These are phyloP conservation scores for Pseudocercospora eumusae DNA, from an alignment of 2,329 filamentous ascomycete genomes.

Conservation along the genomic window DNA sequence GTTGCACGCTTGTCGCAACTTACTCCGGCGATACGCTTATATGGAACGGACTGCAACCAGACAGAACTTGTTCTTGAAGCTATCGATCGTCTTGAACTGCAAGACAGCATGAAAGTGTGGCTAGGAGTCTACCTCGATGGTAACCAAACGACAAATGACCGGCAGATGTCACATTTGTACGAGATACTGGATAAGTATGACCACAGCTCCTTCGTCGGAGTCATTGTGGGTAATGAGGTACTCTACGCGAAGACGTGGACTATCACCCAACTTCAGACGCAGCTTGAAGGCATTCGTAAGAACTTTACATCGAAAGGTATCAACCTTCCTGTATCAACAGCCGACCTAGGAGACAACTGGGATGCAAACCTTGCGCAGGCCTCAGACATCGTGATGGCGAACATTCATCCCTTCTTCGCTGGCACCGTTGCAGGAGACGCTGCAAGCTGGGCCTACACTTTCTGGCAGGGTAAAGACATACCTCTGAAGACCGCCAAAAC, in stretches of 20 bases:
- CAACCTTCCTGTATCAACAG: constrained; percentile 77
- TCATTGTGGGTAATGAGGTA: constrained; percentile 66
- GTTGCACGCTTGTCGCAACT: constrained; percentile 86
- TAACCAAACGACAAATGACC: constrained; percentile 78
- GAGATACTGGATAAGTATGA: constrained; percentile 69
- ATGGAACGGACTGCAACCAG: constrained; percentile 97
- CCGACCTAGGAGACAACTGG: constrained; percentile 90
- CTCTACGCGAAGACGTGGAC: constrained; percentile 68
- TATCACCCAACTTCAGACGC: constrained; percentile 59
- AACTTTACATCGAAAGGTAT: constrained; percentile 70
- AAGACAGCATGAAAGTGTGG: constrained; percentile 80
- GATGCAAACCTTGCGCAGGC: constrained; percentile 64
- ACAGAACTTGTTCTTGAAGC: constrained; percentile 90
- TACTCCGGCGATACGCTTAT: constrained; percentile 83
- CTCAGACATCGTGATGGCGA: constrained; percentile 91
- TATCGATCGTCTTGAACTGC: constrained; percentile 70
- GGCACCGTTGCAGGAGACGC: constrained; percentile 69
- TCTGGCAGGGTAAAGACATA: constrained; percentile 74
- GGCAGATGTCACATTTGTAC: constrained; percentile 84
- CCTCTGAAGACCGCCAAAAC: constrained; percentile 57
- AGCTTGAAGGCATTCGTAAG: constrained; percentile 68
- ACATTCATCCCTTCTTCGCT: constrained; percentile 94
- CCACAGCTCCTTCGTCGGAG: constrained; percentile 57
- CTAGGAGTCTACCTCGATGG: constrained; percentile 89
- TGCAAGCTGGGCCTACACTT: constrained; percentile 76